Evolutionary conservation across 2,329 filamentous ascomycete genomes (phyloP).

Genomic region (Talaromyces verruculosus): DNA sequence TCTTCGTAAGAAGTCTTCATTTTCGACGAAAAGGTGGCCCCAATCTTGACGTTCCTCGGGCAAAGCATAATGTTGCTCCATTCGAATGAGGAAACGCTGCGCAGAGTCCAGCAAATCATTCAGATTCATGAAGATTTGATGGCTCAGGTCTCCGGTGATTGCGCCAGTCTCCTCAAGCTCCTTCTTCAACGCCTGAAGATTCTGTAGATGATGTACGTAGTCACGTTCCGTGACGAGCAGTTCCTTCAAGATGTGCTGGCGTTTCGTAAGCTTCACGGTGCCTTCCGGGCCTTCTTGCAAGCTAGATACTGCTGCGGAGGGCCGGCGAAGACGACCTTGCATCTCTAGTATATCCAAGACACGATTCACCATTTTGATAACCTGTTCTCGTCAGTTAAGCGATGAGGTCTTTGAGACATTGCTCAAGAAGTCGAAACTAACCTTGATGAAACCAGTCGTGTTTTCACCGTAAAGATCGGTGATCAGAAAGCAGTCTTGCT

Average conservation of each 20-base stretch:
- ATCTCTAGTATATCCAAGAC: conserved; percentile 84
- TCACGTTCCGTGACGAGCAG: conserved; percentile 93
- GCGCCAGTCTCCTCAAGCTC: conserved; percentile 82
- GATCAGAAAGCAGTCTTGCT: conserved; percentile 86
- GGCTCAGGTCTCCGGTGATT: conserved; percentile 83
- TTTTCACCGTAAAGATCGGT: conserved; percentile 89
- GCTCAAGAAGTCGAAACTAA: conserved; percentile 40
- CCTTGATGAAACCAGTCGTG: conserved; percentile 96
- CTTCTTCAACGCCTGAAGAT: conserved; percentile 88
- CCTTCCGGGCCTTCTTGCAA: conserved; percentile 45
- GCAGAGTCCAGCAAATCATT: conserved; percentile 95
- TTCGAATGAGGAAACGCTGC: conserved; percentile 87
- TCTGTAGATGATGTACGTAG: conserved; percentile 95
- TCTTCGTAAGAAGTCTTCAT: conserved; percentile 84
- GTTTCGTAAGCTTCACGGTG: conserved; percentile 63
- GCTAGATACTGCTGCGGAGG: conserved; percentile 53
- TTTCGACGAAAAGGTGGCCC: conserved; percentile 85
- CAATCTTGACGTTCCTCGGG: conserved; percentile 77
- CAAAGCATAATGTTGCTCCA: conserved; percentile 91
- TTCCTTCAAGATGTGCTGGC: conserved; percentile 88
- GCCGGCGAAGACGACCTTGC: conserved; percentile 70
- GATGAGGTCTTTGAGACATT: not conserved
- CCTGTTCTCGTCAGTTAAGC: conserved; percentile 47
- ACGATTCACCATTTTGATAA: conserved; percentile 86
- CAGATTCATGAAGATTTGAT: conserved; percentile 95